Base-by-base conservation (phyloP, 139 green algal species). In the Chlorella sp. region DNA sequence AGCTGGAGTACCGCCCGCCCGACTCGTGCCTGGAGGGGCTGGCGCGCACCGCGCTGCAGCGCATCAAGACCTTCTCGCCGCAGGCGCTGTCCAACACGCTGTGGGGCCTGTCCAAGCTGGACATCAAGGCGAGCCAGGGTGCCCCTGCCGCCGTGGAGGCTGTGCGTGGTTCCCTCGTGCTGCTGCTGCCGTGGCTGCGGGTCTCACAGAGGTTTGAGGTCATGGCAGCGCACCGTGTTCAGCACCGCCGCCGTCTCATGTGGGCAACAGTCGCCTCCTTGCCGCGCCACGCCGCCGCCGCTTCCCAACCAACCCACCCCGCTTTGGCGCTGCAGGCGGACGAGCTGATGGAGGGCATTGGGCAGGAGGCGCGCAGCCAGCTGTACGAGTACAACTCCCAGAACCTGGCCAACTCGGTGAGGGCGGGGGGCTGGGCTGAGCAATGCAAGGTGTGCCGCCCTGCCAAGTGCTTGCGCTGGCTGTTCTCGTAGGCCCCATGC, bases 11-110 rank as follows among this genome's bases (percentile, higher is more conserved):
- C 58, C 83, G 84, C 34, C 86, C 86, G 5, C 75, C 78, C 28
- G 46, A 44, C 5, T 58, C 44, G 14, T 54, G 78, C 43, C 56
- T 90, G 32, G 46, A 81, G 40, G 81, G 73, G 19, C 46, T 90
- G 36, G 73, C 44, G 0, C 7, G 51, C 22, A 82, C 80, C 38
- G 62, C 58, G 36, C 41, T 78, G 9, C 2, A 20, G 24, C 88
- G 88, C 69, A 74, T 90, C 40, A 9, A 20, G 28, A 73, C 75
- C n/a, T 90, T 86, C 56, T 86, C 76, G n/a, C 54, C 83, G 13
- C 82, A 95, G 88, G 87, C 87, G 11, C 83, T 95, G 44, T 86
- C 80, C 76, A 95, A 95, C 85, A 92, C 90, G 11, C 43, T 92
- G 40, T 95, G 92, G 92, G 91, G 85, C 17, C 87, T 93, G 46